Base-by-base conservation (phyloP, 495 filamentous ascomycete genomes). In the Hypoxylon fragiforme region DNA sequence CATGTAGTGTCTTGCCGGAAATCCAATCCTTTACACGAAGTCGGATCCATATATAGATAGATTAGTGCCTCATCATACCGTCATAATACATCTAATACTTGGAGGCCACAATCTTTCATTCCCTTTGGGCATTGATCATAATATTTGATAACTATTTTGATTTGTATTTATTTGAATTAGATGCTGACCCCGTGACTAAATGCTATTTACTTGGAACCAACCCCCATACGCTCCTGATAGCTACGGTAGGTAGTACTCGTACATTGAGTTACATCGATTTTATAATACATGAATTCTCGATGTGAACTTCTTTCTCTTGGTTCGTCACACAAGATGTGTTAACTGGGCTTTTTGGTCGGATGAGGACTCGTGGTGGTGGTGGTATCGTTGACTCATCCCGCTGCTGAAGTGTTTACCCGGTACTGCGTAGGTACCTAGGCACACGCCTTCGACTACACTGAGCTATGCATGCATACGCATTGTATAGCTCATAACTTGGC, bases 401-500 rank as follows among this genome's bases (percentile, higher is more conserved):
- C n/a, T n/a, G n/a, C n/a, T n/a, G n/a, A n/a, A n/a, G n/a, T n/a
- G n/a, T n/a, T n/a, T n/a, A n/a, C n/a, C n/a, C n/a, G n/a, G n/a
- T n/a, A n/a, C n/a, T 30, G 11, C 26, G 11, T 30, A 30, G 26
- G 15, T 26, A 40, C 37, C 16, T 15, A n/a, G n/a, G n/a, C n/a
- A n/a, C n/a, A n/a, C n/a, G n/a, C n/a, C n/a, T n/a, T n/a, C n/a
- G n/a, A n/a, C n/a, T n/a, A n/a, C n/a, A n/a, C n/a, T n/a, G n/a
- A n/a, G 31, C 31, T 3, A 34, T 3, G 12, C 31, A 34, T 3
- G 12, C 5, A 13, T 30, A 7, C 39, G 7, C 20, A 43, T 7
- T n/a, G 5, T 7, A 4, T 9, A 18, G 3, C 36, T 58, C 81
- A 92, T 63, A 95, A 68, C 79, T 91, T 89, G 15, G 87, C 81